A percentile compares a stretch with the other conserved stretches of the same genome.
phyloP scores from a whole-genome alignment of 1,139 yeast species.

The Sugiyamaella xylanicola region DNA sequence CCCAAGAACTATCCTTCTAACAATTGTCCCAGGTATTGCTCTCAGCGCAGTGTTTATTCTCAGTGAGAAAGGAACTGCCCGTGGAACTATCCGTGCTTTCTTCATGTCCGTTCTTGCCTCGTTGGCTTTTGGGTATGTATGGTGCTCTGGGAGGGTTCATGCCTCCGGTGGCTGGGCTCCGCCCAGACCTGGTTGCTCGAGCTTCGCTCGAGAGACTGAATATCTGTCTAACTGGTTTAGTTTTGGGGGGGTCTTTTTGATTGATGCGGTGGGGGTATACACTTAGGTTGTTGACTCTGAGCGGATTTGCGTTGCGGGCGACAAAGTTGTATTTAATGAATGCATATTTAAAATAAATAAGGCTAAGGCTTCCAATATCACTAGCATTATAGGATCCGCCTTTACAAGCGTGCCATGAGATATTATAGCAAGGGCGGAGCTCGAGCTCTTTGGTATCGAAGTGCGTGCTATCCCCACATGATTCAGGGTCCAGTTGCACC shows the following conservation, averaged over 20 bases:
- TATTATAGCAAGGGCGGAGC: no score
- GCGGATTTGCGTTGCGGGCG: no score
- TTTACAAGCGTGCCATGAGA: no score
- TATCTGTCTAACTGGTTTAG: constrained; percentile 26
- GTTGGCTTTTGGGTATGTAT: constrained; percentile 40
- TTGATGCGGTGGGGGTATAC: constrained; percentile 47
- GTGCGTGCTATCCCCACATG: no score
- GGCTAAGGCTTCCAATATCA: no score
- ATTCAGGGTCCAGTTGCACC: no score
- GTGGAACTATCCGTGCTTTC: constrained; percentile 32
- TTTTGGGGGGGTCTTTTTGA: constrained; percentile 43
- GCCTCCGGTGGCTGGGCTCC: constrained; percentile 1
- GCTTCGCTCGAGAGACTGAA: background rate
- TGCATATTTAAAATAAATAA: background rate
- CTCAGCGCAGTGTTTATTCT: constrained; percentile 32
- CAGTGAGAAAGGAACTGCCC: constrained; percentile 30
- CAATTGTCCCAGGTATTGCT: constrained; percentile 27
- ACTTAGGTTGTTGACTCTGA: constrained; percentile 36
- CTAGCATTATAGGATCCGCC: no score
- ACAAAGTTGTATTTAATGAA: background rate
- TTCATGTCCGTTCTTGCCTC: constrained; percentile 38
- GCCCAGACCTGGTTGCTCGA: constrained; percentile 3
- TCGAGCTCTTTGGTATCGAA: no score
- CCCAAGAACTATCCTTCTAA: no score
- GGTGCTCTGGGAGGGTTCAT: background rate